Evolutionary conservation across 73 alveolate species (phyloP), one percentile per base, ranked within the genome.

Genomic region (Paramecium sonneborni): DNA sequence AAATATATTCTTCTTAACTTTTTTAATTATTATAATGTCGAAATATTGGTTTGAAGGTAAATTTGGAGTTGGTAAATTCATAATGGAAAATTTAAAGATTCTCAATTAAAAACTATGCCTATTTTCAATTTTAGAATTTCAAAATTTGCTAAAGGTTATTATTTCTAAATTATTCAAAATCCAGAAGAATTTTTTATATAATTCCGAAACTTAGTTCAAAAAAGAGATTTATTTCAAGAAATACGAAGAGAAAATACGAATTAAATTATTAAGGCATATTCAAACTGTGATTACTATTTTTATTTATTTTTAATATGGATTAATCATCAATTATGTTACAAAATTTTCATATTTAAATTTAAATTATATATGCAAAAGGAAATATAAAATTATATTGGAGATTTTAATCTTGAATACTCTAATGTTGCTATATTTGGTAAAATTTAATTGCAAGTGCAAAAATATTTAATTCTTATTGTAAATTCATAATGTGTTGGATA

Each of bases 31-130:
- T 95, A 92, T 67, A 99, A 99, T 21, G 98, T 97, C 14, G 95
- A 97, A 76, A 99, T 99, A 99, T 72, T 97, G 99, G 99, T 76
- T 95, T 21, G 99, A 98, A 14, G 99, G 99, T 32, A 95, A 97
- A 57, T 96, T 86, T 92, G 99, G 99, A 32, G 95, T 86, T 3
- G 99, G 99, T 96, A 95, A 23, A 96, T 97, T 76, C 99, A 97
- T 86, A 93, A 91, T 23, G 99, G 99, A 12, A 92, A 76, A 20
- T 92, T 96, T 23, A 98, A 95, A 24, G 92, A 92, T 85, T 97
- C 93, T 35, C 92, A 93, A 92, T 86, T 70, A 87, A 79, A 74
- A 76, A 70, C 52, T 35, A 32, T 96, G 84, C 97, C 97, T 28
- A 92, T 93, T 10, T 95, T 95, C 97, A 92, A 93, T 62, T 93